Evolutionary conservation across 1,139 yeast species (phyloP).

Genomic region (Kurtzmaniella quercitrusa): DNA sequence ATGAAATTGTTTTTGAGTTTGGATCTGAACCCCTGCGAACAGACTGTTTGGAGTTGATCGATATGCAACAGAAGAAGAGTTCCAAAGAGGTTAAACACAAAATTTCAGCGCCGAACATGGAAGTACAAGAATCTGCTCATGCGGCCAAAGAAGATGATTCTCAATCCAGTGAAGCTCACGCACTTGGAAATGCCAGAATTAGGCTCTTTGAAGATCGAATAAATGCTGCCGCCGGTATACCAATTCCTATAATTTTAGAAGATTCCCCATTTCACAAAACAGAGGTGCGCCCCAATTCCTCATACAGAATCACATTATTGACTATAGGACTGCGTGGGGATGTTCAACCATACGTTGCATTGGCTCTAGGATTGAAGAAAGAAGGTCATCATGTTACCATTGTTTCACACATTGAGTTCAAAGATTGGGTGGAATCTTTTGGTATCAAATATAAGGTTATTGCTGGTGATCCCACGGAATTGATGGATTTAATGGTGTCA

Average conservation of each 20-base stretch:
- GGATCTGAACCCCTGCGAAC: conserved; percentile 62
- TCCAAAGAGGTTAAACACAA: conserved; percentile 20
- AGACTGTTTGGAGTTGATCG: conserved; percentile 46
- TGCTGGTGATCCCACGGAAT: conserved; percentile 91
- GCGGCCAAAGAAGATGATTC: background rate
- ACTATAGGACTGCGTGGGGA: conserved; percentile 96
- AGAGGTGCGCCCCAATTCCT: conserved; percentile 47
- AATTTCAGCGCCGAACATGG: conserved; percentile 10
- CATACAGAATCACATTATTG: conserved; percentile 61
- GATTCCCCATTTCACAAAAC: conserved; percentile 57
- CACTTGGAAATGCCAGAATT: conserved; percentile 48
- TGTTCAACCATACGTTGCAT: conserved; percentile 91
- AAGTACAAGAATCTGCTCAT: conserved; percentile 1
- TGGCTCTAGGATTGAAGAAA: conserved; percentile 68
- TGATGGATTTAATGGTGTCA: conserved; percentile 88
- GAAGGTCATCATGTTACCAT: conserved; percentile 86
- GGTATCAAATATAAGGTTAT: conserved; percentile 67
- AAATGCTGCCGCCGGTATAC: conserved; percentile 54
- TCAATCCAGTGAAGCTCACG: conserved; percentile 3
- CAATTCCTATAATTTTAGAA: conserved; percentile 62
- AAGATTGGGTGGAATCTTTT: conserved; percentile 64
- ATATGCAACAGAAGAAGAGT: conserved; percentile 26
- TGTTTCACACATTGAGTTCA: conserved; percentile 81
- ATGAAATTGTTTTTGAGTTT: conserved; percentile 74
- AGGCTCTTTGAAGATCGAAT: conserved; percentile 61